Base-by-base conservation (phyloP, 1,284 basidiomycete species). In the Cutaneotrichosporon sp. region DNA sequence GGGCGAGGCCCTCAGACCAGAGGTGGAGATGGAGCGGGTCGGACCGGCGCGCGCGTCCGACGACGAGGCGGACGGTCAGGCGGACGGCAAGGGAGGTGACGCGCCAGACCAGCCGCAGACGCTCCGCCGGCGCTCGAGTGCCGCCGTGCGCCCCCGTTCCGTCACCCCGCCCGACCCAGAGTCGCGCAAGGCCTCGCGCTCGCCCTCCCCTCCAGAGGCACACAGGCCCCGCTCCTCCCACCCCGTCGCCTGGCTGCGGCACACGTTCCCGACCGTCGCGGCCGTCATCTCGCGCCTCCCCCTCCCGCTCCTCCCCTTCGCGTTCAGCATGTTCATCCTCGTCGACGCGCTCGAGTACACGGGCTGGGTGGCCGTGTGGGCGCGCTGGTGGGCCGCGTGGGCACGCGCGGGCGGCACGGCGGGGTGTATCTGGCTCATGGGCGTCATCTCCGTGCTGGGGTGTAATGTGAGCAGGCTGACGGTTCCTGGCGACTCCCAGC, bases 271-370 rank as follows among this genome's bases (percentile, higher is more conserved):
- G 0, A 94, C 89, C 0, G 84, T 91, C 85, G 29, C 83, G 86
- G 31, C 77, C 24, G 84, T 89, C 20, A 85, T 92, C 58, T 87
- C 89, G 65, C 74, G 87, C 79, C 60, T 70, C 24, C 66, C 70
- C 27, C 65, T 72, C 53, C 64, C 64, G 1, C 69, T 98, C 8
- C 82, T 97, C 11, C 93, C 93, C 0, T 98, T 98, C 72, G 91
- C 94, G 0, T 93, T 98, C 75, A 88, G 89, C 6, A 93, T 97
- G 82, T 98, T 98, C 81, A 92, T 98, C 70, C 86, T 98, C 52
- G 92, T 97, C 58, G 89, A 95, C 73, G 90, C 85, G 0, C 83
- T 98, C 9, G 84, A 87, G 5, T 84, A 88, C 61, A 87, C 89
- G 57, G 93, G 93, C n/a, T 98, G 95, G 92, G 92, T 97, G 27